phyloP scores from a whole-genome alignment of 1,284 basidiomycete species.

The Ganoderma multipileum region DNA sequence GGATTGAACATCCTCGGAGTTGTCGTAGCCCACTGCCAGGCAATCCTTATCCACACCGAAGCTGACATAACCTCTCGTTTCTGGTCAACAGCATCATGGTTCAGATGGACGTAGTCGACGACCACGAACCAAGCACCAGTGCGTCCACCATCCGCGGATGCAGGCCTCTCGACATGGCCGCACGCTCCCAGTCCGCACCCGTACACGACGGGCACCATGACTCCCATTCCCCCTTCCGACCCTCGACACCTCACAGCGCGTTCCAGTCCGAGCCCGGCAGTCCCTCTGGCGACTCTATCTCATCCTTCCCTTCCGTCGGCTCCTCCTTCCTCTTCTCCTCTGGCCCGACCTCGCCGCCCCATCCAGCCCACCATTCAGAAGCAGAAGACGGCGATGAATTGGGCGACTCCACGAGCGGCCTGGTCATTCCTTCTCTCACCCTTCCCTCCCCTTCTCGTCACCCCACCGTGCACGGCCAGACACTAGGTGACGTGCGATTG shows the following conservation, averaged over 20 bases:
- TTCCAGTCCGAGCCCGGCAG: constrained; percentile 61
- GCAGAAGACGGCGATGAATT: constrained; percentile 46
- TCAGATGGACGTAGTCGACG: constrained; percentile 7
- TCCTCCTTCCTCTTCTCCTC: constrained; percentile 81
- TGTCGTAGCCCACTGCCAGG: neutral
- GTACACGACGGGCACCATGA: constrained; percentile 16
- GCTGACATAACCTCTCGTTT: neutral
- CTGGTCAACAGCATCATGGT: neutral
- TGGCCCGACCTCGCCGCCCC: constrained; percentile 62
- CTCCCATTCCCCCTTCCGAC: constrained; percentile 43
- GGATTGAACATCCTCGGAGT: neutral
- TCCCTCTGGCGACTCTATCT: constrained; percentile 62
- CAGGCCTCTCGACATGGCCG: constrained; percentile 35
- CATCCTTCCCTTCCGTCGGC: constrained; percentile 74
- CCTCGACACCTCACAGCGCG: constrained; percentile 62
- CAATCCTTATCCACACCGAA: neutral
- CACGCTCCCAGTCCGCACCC: constrained; percentile 26
- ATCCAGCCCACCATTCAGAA: constrained; percentile 35
- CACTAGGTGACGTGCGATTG: constrained; percentile 63
- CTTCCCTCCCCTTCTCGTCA: constrained; percentile 63
- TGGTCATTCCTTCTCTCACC: constrained; percentile 74
- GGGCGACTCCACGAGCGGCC: constrained; percentile 52
- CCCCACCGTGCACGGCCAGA: constrained; percentile 69
- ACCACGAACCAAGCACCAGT: constrained; percentile 43
- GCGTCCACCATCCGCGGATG: constrained; percentile 49